phyloP scores from a whole-genome alignment of 352 stramenopile genomes.

The Globisporangium ultimum region DNA sequence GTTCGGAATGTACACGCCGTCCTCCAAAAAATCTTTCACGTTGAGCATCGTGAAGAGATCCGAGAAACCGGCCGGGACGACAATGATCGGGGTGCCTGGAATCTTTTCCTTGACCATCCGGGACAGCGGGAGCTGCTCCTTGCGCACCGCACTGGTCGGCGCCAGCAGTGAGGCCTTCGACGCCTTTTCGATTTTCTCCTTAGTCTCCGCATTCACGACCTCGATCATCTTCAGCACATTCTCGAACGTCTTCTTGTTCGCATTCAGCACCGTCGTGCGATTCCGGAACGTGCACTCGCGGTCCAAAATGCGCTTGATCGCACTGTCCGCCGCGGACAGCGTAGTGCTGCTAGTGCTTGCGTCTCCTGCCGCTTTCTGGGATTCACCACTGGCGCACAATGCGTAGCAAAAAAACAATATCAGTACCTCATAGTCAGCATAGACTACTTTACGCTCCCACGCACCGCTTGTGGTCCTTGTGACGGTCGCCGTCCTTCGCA shows the following conservation, averaged over 20 bases:
- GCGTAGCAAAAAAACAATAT: not conserved
- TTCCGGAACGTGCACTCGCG: constrained; percentile 68
- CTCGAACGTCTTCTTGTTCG: constrained; percentile 81
- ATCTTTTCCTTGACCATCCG: constrained; percentile 77
- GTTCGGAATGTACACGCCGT: constrained; percentile 78
- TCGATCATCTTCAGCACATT: constrained; percentile 79
- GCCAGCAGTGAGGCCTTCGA: constrained; percentile 59
- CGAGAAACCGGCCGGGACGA: constrained; percentile 84
- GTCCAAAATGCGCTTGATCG: constrained; percentile 60
- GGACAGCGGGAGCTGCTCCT: constrained; percentile 66
- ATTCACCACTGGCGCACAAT: constrained; percentile 14
- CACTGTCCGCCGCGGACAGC: constrained; percentile 23
- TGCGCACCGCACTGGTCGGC: constrained; percentile 34
- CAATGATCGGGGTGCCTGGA: constrained; percentile 87
- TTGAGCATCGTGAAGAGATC: constrained; percentile 90
- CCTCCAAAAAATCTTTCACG: constrained; percentile 82
- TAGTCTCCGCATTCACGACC: constrained; percentile 76
- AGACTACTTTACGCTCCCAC: not conserved
- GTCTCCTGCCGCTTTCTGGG: constrained; percentile 27
- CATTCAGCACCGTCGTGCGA: constrained; percentile 72
- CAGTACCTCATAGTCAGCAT: too few species aligned
- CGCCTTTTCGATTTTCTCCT: constrained; percentile 86
- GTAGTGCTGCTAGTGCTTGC: not conserved
- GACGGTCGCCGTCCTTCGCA: constrained; percentile 18
- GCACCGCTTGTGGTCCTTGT: constrained; percentile 44